Evolutionary conservation across 2,329 filamentous ascomycete genomes (phyloP).

Genomic region (Colletotrichum sojae): DNA sequence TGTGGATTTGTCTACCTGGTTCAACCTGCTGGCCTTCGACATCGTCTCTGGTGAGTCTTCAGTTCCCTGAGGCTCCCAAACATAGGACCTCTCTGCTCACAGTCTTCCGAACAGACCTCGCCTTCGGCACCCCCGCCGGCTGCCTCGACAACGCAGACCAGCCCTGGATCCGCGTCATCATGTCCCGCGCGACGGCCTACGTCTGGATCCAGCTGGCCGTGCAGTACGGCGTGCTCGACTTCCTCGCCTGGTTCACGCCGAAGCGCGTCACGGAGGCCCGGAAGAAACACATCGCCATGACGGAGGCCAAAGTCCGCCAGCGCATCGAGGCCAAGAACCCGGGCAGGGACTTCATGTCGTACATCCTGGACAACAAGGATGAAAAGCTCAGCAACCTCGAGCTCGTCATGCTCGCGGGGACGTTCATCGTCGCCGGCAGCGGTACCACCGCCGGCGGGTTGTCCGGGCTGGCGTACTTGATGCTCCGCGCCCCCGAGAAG

Average conservation of each 20-base stretch:
- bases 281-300: conserved; percentile 9
- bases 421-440: conserved; percentile 22
- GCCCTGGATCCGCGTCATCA: conserved; percentile 19
- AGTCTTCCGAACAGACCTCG: not conserved
- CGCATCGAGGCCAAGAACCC: conserved; percentile 21
- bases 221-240: conserved; percentile 13
- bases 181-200: conserved; percentile 1
- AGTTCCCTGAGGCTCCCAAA: too few relatives aligned
- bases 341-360: conserved; percentile 24
- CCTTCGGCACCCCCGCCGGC: conserved; percentile 8
- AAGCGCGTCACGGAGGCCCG: conserved; percentile 17
- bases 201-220: conserved; percentile 27
- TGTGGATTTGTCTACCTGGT: conserved; percentile 46
- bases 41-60: conserved; percentile 38
- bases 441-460: conserved; percentile 14
- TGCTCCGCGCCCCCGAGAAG: conserved; percentile 14
- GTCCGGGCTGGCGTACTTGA: conserved; percentile 12
- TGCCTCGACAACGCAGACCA: conserved; percentile 24
- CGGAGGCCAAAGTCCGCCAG: conserved; percentile 17
- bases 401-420: conserved; percentile 18
- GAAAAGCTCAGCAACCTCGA: conserved; percentile 8
- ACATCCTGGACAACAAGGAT: conserved; percentile 16
- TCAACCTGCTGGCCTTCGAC: conserved; percentile 47
- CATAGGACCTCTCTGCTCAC: not conserved
- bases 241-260: conserved; percentile 9